phyloP scores from a whole-genome alignment of 495 filamentous ascomycete species.

The Trichoderma reesei region DNA sequence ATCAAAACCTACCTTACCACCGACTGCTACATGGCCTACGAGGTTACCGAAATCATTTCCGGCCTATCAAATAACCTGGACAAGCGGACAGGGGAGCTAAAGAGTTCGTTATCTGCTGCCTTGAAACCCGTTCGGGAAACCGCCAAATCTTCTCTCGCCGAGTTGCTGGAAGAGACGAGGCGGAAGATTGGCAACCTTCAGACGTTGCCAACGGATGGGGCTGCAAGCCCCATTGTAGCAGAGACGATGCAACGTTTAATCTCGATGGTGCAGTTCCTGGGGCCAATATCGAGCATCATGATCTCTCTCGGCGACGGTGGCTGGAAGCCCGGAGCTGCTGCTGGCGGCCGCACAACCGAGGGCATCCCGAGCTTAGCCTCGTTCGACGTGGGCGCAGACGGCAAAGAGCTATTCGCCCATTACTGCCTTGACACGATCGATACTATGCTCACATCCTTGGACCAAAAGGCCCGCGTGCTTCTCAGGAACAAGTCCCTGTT shows the following conservation, averaged over 20 bases:
- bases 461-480: constrained; percentile 59
- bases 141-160: constrained; percentile 72
- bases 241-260: constrained; percentile 83
- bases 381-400: constrained; percentile 86
- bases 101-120: constrained; percentile 69
- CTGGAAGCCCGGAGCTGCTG: constrained; percentile 51
- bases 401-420: constrained; percentile 74
- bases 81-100: constrained; percentile 72
- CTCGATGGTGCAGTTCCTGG: constrained; percentile 76
- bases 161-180: constrained; percentile 80
- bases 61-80: constrained; percentile 71
- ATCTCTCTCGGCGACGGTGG: constrained; percentile 87
- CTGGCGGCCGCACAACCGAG: constrained; percentile 45
- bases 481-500: constrained; percentile 69
- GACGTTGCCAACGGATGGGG: constrained; percentile 69
- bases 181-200: constrained; percentile 50
- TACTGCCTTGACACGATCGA: constrained; percentile 84
- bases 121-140: constrained; percentile 86
- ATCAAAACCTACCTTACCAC: constrained; percentile 79
- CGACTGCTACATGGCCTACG: constrained; percentile 93
- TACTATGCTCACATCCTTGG: constrained; percentile 64
- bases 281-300: constrained; percentile 81
- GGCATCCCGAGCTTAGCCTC: constrained; percentile 60
- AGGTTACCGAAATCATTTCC: constrained; percentile 88
- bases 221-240: constrained; percentile 62